These are phyloP conservation scores for Gleditsia sinensis DNA, from an alignment of 306 rosid genomes.

Conservation along the genomic window DNA sequence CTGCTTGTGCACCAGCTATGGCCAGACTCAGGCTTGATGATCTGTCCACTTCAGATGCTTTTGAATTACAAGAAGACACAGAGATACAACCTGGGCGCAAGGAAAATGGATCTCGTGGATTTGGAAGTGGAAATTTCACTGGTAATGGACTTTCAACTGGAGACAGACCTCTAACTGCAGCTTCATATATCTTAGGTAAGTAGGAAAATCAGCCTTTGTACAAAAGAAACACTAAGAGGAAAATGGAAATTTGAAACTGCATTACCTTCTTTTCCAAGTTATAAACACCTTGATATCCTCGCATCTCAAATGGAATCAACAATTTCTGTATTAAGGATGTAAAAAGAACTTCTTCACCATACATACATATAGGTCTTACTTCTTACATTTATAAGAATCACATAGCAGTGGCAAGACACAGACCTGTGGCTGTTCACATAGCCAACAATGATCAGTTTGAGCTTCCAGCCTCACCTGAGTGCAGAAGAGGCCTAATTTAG, in stretches of 20 bases:
- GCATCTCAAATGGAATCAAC: slow-evolving; percentile 96
- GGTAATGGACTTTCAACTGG: slow-evolving; percentile 63
- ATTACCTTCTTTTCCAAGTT: slow-evolving; percentile 89
- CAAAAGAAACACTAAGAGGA: slow-evolving; percentile 23
- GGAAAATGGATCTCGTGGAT: slow-evolving; percentile 69
- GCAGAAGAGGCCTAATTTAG: slow-evolving; percentile 23
- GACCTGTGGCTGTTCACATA: slow-evolving; percentile 92
- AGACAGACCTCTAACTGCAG: slow-evolving; percentile 79
- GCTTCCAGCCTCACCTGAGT: slow-evolving; percentile 88
- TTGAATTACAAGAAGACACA: slow-evolving; percentile 34
- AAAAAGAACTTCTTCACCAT: slow-evolving; percentile 9
- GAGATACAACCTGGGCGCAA: slow-evolving; percentile 72
- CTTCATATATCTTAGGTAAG: slow-evolving; percentile 64
- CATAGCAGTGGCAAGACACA: slow-evolving; percentile 25
- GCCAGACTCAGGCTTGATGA: slow-evolving; percentile 68
- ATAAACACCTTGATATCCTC: slow-evolving; percentile 89
- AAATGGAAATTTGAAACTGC: background rate
- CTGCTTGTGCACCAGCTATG: slow-evolving; percentile 90
- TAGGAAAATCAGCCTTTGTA: slow-evolving; percentile 15
- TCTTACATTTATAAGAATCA: slow-evolving; percentile 2
- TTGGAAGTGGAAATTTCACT: slow-evolving; percentile 77
- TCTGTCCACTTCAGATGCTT: slow-evolving; percentile 53
- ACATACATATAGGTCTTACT: background rate
- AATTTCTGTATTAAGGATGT: slow-evolving; percentile 55
- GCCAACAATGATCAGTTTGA: slow-evolving; percentile 85